Evolutionary conservation across 257 asterid genomes (phyloP), one percentile per base, ranked within the genome.

Genomic region (Solanum sejunctum): DNA sequence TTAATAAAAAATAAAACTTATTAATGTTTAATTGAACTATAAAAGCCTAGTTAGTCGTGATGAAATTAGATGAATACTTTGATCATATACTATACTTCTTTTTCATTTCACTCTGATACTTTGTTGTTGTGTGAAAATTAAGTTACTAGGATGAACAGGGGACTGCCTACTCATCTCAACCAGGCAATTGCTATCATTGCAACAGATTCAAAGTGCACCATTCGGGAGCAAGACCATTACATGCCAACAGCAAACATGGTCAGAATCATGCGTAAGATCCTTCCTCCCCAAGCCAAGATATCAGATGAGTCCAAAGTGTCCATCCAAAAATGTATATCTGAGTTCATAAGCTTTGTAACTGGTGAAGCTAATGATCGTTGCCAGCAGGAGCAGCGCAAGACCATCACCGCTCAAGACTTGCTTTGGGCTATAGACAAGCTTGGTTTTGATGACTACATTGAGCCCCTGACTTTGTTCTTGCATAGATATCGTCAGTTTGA

Each of bases 371-470:
- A 96, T 17, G 98, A 93, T 36, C 93, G 97, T 1, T 96, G 99
- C 94, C 98, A 96, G 84, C 89, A 92, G 6, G 99, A 96, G 94
- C 98, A 96, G 90, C 89, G 99, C 66, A 96, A 96, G 93, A 96
- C 99, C 51, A 95, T 96, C 89, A 96, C 99, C 0, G 98, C 98
- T 0, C 98, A 96, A 90, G 99, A 96, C 77, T 93, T 95, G 47
- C 90, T 96, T 12, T 95, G 99, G 99, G 98, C 99, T 16, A 96
- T 96, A 98, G 93, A 97, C 92, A 92, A 94, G 87, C 96, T 96
- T 16, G 99, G 99, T 0, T 96, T 93, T 23, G 98, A 94, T n/a
- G 95, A 95, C 91, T 95, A 94, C 90, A 91, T 95, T 36, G 98
- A 95, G 92, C 98, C 99, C 0, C 90, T 95, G 81, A 95, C 99